Base-by-base conservation (phyloP, 2,329 filamentous ascomycete genomes). In the Botrytis deweyae region DNA sequence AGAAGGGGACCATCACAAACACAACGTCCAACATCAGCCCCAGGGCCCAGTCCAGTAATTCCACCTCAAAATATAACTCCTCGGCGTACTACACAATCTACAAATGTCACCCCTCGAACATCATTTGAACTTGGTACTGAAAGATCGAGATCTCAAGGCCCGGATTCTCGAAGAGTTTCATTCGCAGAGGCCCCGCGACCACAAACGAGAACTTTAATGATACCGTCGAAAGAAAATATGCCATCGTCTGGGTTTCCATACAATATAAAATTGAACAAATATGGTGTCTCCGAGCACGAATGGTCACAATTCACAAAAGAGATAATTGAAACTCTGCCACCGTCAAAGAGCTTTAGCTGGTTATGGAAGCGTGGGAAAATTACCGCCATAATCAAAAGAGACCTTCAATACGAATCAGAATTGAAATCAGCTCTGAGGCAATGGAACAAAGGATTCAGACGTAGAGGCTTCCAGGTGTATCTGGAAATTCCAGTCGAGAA, bases 161-260 rank as follows among this genome's bases (percentile, higher is more conserved):
- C 70, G 3, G 71, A 70, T 61, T 73, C 71, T n/a, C 71, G 71
- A 46, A 44, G 71, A 25, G 55, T 73, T 29, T 73, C 71, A 44
- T 73, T 73, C 40, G 71, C 65, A 29, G 71, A 73, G 40, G 64
- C 65, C 18, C 64, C 58, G 40, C 49, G 64, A 61, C 71, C 71
- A 25, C 49, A 49, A n/a, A 58, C 52, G 1, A 36, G 71, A 38
- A 55, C 64, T 16, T 25, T 61, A 16, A 61, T 58, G 46, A 76
- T 80, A 49, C 68, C 74, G 2, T 79, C 78, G 16, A 78, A 76
- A 46, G 76, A 62, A 29, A 73, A 75, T 40, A 72, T 76, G 7
- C 72, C 79, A 33, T 77, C 78, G 8, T 79, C 79, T 1, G 78
- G 78, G 25, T 80, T 80, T 68, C 75, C 76, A 0, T 79, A 77